Evolutionary conservation across 148 eudicot genomes (phyloP).

Genomic region (Heliosperma pusillum): DNA sequence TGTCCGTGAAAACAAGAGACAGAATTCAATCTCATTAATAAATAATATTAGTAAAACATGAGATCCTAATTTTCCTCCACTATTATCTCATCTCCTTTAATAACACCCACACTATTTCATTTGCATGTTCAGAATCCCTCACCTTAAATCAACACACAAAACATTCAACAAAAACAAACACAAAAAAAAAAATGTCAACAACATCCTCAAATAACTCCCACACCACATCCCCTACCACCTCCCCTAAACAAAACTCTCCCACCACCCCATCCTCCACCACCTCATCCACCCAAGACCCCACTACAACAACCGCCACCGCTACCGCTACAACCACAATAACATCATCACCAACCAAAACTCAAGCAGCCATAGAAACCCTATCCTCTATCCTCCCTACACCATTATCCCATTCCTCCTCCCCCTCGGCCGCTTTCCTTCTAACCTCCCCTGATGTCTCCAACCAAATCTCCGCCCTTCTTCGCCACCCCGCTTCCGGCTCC

Average conservation of each 20-base stretch:
- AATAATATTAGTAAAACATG: neutral
- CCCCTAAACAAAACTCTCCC: slow-evolving; percentile 14
- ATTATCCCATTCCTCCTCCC: slow-evolving; percentile 43
- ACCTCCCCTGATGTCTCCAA: slow-evolving; percentile 41
- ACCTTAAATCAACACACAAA: neutral
- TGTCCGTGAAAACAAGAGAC: too few species aligned
- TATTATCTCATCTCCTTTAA: slow-evolving; percentile 23
- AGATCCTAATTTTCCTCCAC: slow-evolving; percentile 35
- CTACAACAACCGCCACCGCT: slow-evolving; percentile 7
- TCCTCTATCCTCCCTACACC: slow-evolving; percentile 43
- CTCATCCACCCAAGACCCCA: slow-evolving; percentile 11
- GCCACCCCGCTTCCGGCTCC: slow-evolving; percentile 66
- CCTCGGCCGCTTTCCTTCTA: slow-evolving; percentile 59
- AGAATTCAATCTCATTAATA: neutral
- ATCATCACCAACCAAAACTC: slow-evolving; percentile 44
- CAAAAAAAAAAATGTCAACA: slow-evolving; percentile 19
- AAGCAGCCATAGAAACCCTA: slow-evolving; percentile 48
- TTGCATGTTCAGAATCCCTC: neutral
- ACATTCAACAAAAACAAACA: neutral
- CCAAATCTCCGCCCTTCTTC: slow-evolving; percentile 61
- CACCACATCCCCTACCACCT: slow-evolving; percentile 18
- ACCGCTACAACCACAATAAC: slow-evolving; percentile 19
- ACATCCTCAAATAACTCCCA: slow-evolving; percentile 12
- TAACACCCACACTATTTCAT: neutral
- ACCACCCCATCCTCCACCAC: slow-evolving; percentile 13